Evolutionary conservation across 2,329 filamentous ascomycete species (phyloP), one percentile per base, ranked within the genome.

Genomic region (Hypoxylon sp.): DNA sequence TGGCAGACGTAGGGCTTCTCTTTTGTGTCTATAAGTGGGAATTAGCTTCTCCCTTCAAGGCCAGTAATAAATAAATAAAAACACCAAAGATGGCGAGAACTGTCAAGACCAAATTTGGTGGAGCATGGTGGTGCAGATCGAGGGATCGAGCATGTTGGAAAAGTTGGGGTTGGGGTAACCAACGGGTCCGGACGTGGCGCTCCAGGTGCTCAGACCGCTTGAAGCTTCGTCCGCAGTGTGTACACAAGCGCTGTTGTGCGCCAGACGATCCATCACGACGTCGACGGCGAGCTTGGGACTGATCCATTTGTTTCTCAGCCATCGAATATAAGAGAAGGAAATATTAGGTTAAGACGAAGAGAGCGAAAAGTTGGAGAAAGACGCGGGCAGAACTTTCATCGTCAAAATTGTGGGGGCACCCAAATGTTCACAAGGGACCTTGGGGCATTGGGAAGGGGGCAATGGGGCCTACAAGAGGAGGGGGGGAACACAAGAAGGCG

Each of bases 191-290:
- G 51, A 84, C 78, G 74, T 84, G 82, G 63, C 82, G 80, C 67
- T 83, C 82, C 62, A 83, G 70, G 72, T 84, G 82, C 73, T 84
- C 82, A 44, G 82, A 82, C 22, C 82, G 79, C 73, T 83, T 83
- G 77, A 84, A 84, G 51, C 74, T 78, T 50, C 82, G 75, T 53
- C 78, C 80, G 66, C 82, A 84, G 70, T 83, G 81, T 54, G 80
- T 75, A 59, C 82, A 84, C 29, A 75, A 65, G 46, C 76, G 75
- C 61, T 76, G 75, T 55, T 77, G 75, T 69, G 70, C 71, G 47
- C 68, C 73, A 44, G 74, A 72, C 8, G 75, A 74, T 64, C 75
- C 75, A 65, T 76, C 75, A 70, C 76, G 76, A 65, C 76, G 74
- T 65, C 73, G 74, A 52, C 76, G 76, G 56, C 75, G 74, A 54